phyloP scores from a whole-genome alignment of 2,329 filamentous ascomycete genomes.

The Pseudogymnoascus sp. region DNA sequence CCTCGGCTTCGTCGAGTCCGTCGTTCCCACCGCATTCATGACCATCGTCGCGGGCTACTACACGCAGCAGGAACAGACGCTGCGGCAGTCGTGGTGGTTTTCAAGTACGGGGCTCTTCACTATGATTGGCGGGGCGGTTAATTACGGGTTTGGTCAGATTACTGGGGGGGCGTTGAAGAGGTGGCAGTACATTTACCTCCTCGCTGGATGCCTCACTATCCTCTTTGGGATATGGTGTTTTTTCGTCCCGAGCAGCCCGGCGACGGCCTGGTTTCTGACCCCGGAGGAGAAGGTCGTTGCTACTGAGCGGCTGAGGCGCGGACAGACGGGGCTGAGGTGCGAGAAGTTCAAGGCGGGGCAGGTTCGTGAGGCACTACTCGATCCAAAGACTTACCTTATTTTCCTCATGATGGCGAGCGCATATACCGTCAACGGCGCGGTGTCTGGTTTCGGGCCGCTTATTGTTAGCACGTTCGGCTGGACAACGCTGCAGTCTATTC shows the following conservation, averaged over 20 bases:
- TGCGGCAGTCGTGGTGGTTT: slow-evolving; percentile 63
- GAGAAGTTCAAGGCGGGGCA: slow-evolving; percentile 53
- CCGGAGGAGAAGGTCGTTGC: slow-evolving; percentile 55
- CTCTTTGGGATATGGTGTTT: slow-evolving; percentile 60
- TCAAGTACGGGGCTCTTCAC: slow-evolving; percentile 47
- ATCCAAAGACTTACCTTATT: slow-evolving; percentile 57
- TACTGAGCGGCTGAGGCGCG: slow-evolving; percentile 54
- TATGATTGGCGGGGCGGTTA: slow-evolving; percentile 55
- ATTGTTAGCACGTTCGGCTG: slow-evolving; percentile 68
- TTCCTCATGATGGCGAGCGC: slow-evolving; percentile 63
- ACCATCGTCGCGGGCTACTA: slow-evolving; percentile 55
- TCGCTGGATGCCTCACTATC: slow-evolving; percentile 57
- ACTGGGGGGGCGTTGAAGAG: slow-evolving; percentile 43
- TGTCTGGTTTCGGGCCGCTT: slow-evolving; percentile 62
- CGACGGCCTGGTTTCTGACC: slow-evolving; percentile 62
- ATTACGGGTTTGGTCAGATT: slow-evolving; percentile 63
- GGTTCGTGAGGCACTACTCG: slow-evolving; percentile 49
- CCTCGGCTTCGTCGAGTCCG: slow-evolving; percentile 52
- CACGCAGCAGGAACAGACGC: slow-evolving; percentile 56
- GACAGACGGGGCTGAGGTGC: slow-evolving; percentile 58
- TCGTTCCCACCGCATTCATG: slow-evolving; percentile 62
- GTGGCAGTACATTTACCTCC: slow-evolving; percentile 67
- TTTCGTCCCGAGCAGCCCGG: slow-evolving; percentile 57
- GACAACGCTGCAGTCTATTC: slow-evolving; percentile 55
- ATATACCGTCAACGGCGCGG: slow-evolving; percentile 55